Base-by-base conservation (phyloP, 2,329 filamentous ascomycete genomes). In the Pseudogymnoascus sp. region DNA sequence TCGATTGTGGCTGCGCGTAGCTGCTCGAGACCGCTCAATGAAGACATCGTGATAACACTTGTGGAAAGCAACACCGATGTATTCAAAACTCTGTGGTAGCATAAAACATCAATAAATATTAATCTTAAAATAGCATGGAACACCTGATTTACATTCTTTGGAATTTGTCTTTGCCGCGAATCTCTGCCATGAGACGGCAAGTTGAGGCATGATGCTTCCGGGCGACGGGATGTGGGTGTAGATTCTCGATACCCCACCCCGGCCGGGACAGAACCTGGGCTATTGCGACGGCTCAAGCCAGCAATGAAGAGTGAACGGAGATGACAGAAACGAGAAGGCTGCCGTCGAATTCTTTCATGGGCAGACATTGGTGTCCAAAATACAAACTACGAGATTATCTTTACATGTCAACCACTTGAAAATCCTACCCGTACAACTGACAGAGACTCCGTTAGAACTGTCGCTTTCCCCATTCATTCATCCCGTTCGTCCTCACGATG, bases 1-100 rank as follows among this genome's bases (percentile, higher is more conserved):
- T 81, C 78, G 9, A 78, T 75, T 10, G 77, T 75, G 7, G 79
- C 29, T 66, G 67, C 61, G 68, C 69, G 42, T 75, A 76, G 62
- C 63, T 62, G 31, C 65, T 69, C 17, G 65, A 68, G 69, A 68
- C 59, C 66, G 35, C 64, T 68, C 13, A 46, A n/a, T 26, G 21
- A 46, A 26, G 42, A 6, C 42, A 46, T 46, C 26, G 42, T 13
- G 21, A 46, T 11, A 26, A 46, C 21, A 26, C 42, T 26, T 46
- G 0, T 46, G 7, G 42, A 26, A 46, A 26, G 21, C 13, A 46
- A 46, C 21, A 26, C n/a, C 21, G 13, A 46, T 46, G 42, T 21
- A 46, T 26, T 26, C 4, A 46, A 26, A 26, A 26, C 42, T 26
- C 13, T 46, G 6, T 46, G 42, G 13, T 26, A 26, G 42, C 15